These are phyloP conservation scores for Sphaceloma murrayae DNA, from an alignment of 2,329 filamentous ascomycete species.

Conservation along the genomic window DNA sequence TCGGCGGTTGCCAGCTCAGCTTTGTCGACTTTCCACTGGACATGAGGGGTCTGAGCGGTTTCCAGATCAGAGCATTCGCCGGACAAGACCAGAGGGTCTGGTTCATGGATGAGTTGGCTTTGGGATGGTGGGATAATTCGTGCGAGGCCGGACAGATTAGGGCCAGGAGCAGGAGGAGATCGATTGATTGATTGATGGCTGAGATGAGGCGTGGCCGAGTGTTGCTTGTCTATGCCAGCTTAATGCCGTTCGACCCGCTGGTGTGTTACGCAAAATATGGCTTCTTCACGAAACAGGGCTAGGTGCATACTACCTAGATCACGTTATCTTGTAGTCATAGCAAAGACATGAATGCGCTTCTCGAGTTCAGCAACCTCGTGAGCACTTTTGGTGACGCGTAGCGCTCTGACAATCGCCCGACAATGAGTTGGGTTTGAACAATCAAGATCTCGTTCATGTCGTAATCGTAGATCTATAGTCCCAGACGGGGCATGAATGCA, in stretches of 20 bases:
- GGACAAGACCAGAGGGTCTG: conserved; percentile 30
- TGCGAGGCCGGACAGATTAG: conserved; percentile 55
- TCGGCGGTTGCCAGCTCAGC: conserved; percentile 36
- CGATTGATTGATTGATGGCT: conserved; percentile 4
- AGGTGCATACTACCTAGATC: too few relatives aligned
- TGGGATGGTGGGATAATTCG: conserved; percentile 43
- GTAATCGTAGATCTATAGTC: conserved; percentile 10
- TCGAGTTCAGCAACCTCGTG: too few relatives aligned
- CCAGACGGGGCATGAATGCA: neutral
- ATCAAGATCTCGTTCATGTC: conserved; percentile 12
- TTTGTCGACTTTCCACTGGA: conserved; percentile 34
- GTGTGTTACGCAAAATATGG: too few relatives aligned
- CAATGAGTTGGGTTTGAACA: neutral
- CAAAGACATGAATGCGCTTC: too few relatives aligned
- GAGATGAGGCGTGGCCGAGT: neutral
- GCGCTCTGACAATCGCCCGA: neutral
- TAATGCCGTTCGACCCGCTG: too few relatives aligned
- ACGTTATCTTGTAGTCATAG: too few relatives aligned
- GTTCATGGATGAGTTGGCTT: conserved; percentile 41
- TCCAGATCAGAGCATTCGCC: conserved; percentile 41
- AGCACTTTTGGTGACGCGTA: too few relatives aligned
- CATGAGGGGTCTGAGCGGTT: conserved; percentile 37
- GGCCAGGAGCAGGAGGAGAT: conserved; percentile 50
- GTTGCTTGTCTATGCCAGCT: too few relatives aligned
- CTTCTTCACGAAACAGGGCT: too few relatives aligned